These are phyloP conservation scores for Diaporthe vexans DNA, from an alignment of 2,329 filamentous ascomycete genomes.

Conservation along the genomic window DNA sequence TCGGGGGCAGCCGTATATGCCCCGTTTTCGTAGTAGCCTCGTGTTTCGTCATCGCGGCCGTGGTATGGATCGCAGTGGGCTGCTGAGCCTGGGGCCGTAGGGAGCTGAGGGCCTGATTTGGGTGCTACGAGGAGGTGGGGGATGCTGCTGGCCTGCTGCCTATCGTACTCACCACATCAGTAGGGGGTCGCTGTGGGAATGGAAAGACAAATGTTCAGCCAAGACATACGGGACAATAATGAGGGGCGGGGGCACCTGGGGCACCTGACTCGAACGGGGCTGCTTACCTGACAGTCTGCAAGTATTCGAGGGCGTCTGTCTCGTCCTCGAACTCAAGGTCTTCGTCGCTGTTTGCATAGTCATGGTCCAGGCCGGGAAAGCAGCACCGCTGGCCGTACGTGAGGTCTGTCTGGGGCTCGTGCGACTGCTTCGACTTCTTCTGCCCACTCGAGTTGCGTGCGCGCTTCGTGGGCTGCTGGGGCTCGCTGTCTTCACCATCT, in stretches of 20 bases:
- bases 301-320: conserved; percentile 77
- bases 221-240: conserved; percentile 37
- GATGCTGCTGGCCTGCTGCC: conserved; percentile 81
- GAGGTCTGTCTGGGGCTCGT: conserved; percentile 68
- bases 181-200: conserved; percentile 44
- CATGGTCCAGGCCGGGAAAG: conserved; percentile 73
- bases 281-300: conserved; percentile 78
- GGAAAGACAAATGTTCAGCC: conserved; percentile 35
- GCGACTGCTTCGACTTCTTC: conserved; percentile 55
- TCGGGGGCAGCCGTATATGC: conserved; percentile 78
- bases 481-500: conserved; percentile 41
- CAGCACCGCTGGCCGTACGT: conserved; percentile 80
- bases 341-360: conserved; percentile 61
- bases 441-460: conserved; percentile 42
- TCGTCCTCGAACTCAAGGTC: conserved; percentile 78
- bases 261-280: not conserved
- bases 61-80: conserved; percentile 47
- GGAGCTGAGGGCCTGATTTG: conserved; percentile 65
- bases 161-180: conserved; percentile 70
- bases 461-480: conserved; percentile 44
- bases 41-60: conserved; percentile 61
- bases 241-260: no score
- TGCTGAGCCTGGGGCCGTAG: conserved; percentile 55
- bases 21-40: conserved; percentile 82
- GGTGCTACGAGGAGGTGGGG: conserved; percentile 79